Conservation (phyloP, 2,329 filamentous ascomycete genomes). For the Curvularia sp. region DNA sequence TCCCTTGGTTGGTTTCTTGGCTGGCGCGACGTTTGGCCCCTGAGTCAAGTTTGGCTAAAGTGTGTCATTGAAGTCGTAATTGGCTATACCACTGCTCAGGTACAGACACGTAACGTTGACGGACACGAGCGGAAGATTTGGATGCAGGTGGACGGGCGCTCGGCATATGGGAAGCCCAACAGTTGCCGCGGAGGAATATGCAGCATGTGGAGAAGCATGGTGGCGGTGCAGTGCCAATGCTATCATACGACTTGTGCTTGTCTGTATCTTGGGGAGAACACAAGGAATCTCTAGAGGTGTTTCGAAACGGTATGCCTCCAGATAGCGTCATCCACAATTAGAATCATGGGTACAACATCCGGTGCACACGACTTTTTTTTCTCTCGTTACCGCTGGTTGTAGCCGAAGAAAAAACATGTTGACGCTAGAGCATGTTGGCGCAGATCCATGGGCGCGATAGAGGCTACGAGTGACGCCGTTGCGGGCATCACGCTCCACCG, state of each 20-base stretch:
- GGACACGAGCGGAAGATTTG: slow-evolving; percentile 12
- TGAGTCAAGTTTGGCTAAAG: slow-evolving; percentile 6
- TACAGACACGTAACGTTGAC: slow-evolving; percentile 15
- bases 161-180: slow-evolving; percentile 10
- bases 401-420: slow-evolving; percentile 5
- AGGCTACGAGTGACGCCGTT: slow-evolving; percentile 23
- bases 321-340: neutral
- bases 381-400: slow-evolving; percentile 7
- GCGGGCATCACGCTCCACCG: slow-evolving; percentile 25
- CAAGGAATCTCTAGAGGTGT: neutral
- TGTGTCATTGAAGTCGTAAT: slow-evolving; percentile 10
- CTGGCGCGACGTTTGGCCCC: slow-evolving; percentile 3
- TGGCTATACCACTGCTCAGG: slow-evolving; percentile 6
- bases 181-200: slow-evolving; percentile 8
- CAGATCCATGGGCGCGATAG: slow-evolving; percentile 10
- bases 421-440: slow-evolving; percentile 13
- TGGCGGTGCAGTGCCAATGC: slow-evolving; percentile 16
- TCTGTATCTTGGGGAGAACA: slow-evolving; percentile 3
- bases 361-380: slow-evolving; percentile 1
- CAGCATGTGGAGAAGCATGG: slow-evolving; percentile 7
- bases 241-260: slow-evolving; percentile 6
- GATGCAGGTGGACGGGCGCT: slow-evolving; percentile 7
- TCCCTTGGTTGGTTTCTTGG: neutral
- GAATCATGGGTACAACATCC: neutral
- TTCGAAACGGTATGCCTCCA: neutral